Conservation (phyloP, 2,329 filamentous ascomycete species). For the Penicillium sp. region DNA sequence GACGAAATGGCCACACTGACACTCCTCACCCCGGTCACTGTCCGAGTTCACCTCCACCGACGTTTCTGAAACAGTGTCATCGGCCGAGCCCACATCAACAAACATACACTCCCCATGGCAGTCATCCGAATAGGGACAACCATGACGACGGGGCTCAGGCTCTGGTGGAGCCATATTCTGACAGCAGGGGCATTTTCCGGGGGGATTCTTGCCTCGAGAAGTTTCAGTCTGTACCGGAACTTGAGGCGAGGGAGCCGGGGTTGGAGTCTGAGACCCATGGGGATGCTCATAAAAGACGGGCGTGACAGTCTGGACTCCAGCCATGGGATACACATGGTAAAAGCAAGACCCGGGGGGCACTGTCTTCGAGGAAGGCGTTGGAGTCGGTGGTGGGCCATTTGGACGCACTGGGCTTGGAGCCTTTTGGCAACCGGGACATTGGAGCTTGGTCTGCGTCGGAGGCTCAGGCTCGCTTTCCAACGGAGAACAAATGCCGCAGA, state of each 20-base stretch:
- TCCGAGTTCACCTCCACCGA: constrained; percentile 1
- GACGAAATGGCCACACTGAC: not conserved
- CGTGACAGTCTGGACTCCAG: not conserved
- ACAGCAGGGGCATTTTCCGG: not conserved
- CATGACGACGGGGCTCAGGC: not conserved
- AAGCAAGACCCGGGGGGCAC: not conserved
- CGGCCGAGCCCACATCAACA: not conserved
- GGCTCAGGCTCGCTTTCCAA: not conserved
- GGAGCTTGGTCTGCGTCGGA: too few species aligned
- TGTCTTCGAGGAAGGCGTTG: too few species aligned
- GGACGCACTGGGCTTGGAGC: too few species aligned
- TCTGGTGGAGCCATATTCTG: not conserved
- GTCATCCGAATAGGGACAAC: not conserved
- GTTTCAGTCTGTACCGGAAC: not conserved
- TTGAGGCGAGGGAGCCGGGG: not conserved
- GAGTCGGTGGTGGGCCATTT: too few species aligned
- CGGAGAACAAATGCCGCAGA: not conserved
- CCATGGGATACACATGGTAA: not conserved
- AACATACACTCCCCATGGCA: not conserved
- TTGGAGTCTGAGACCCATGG: not conserved
- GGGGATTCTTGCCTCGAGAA: not conserved
- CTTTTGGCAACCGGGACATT: too few species aligned
- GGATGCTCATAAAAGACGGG: not conserved
- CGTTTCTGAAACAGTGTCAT: constrained; percentile 3
- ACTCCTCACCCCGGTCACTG: not conserved